Evolutionary conservation across 352 stramenopile species (phyloP).

Genomic region (Globisporangium cederbergense): DNA sequence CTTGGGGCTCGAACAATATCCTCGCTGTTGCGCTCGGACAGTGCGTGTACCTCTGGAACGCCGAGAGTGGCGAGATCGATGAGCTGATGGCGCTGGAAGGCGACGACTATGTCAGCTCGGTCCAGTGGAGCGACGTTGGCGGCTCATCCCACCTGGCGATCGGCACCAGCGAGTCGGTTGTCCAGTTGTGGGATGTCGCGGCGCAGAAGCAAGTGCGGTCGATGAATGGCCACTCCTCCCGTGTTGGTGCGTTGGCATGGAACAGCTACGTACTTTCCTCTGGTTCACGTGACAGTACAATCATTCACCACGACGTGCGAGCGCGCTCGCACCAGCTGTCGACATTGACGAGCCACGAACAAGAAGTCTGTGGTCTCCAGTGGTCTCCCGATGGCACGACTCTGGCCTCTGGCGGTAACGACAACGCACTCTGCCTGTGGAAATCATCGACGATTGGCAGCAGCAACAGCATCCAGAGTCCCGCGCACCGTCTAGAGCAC

Average conservation of each 20-base stretch:
- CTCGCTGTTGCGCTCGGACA: slow-evolving; percentile 96
- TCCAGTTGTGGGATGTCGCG: slow-evolving; percentile 97
- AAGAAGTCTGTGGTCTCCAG: slow-evolving; percentile 97
- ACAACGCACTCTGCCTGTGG: slow-evolving; percentile 97
- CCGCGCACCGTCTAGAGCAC: slow-evolving; percentile 89
- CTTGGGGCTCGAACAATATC: slow-evolving; percentile 96
- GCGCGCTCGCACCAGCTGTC: slow-evolving; percentile 84
- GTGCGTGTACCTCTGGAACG: slow-evolving; percentile 99
- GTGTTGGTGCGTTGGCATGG: slow-evolving; percentile 95
- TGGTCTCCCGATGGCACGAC: slow-evolving; percentile 96
- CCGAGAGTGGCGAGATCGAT: slow-evolving; percentile 93
- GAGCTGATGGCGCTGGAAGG: slow-evolving; percentile 90
- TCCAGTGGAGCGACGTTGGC: slow-evolving; percentile 93
- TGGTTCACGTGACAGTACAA: slow-evolving; percentile 92
- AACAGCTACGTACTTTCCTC: slow-evolving; percentile 93
- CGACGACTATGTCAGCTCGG: slow-evolving; percentile 95
- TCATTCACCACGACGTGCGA: slow-evolving; percentile 86
- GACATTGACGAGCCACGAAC: slow-evolving; percentile 91
- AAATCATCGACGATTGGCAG: slow-evolving; percentile 88
- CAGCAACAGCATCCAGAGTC: slow-evolving; percentile 44
- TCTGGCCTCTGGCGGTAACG: slow-evolving; percentile 96
- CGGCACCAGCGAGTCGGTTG: slow-evolving; percentile 91
- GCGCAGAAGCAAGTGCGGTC: slow-evolving; percentile 90
- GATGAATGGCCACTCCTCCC: slow-evolving; percentile 91
- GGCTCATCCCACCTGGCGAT: slow-evolving; percentile 90